Evolutionary conservation across 768 basidiomycete species (phyloP), one percentile per base, ranked within the genome.

Genomic region (Pisolithus albus): DNA sequence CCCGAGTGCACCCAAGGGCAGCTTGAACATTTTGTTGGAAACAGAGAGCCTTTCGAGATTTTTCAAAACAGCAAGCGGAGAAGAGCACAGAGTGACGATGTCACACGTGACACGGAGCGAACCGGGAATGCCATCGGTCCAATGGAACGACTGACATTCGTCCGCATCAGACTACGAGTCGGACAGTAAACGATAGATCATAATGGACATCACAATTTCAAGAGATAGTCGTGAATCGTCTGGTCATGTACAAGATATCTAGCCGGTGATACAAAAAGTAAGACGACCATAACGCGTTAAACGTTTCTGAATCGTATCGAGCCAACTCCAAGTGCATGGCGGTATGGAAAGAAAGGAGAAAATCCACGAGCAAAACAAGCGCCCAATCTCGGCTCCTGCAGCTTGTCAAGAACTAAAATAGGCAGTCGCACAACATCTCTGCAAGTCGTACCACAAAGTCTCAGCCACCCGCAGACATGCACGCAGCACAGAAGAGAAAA

Each of bases 1-100:
- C 70, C 75, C 82, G 68, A 86, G 76, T 73, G 79, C 79, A 72
- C 81, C 80, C 71, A 80, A 79, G 67, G 84, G 82, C 73, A 88
- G 79, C 83, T 84, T 88, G 70, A 84, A 82, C 68, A 88, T 70
- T 87, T 89, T 89, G 86, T 80, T 83, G 72, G 67, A 62, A 62
- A 64, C 13, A 67, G 43, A 52, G 59, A 52, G 62, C 61, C 21
- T 41, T 41, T 57, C 59, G 66, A 70, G 66, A 68, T 68, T 76
- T 23, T 78, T 77, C 70, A 64, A 62, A 24, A 62, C 63, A 67
- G 67, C 67, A 69, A 67, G 57, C 52, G 65, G 62, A 59, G 61
- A 66, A 63, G 64, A 53, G 66, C 13, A 34, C 34, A 67, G 60
- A 64, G 66, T 62, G 59, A 55, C 50, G 43, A 46, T 51, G 75